Percentiles rank a stretch among this genome's conserved stretches.
Conservation (phyloP, 495 filamentous ascomycete genomes). For the Penicillium ucsense region DNA sequence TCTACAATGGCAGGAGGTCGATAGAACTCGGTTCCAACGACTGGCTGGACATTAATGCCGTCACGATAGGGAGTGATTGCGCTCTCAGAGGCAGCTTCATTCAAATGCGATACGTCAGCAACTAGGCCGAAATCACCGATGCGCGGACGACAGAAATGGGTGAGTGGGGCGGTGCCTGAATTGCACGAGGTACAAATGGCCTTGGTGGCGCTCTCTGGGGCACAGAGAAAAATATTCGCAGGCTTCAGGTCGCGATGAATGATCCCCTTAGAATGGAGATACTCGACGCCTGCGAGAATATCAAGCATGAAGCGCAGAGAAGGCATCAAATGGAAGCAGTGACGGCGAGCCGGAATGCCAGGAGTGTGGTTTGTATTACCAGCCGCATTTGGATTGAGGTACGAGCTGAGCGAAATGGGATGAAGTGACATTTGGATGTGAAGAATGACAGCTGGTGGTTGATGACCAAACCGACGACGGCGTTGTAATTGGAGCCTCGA, state of each 20-base stretch:
- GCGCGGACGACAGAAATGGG: conserved; percentile 37
- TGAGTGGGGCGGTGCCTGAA: conserved; percentile 7
- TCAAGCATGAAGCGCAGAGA: conserved; percentile 34
- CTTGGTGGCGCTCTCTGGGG: conserved; percentile 16
- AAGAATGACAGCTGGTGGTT: conserved; percentile 34
- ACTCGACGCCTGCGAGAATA: conserved; percentile 43
- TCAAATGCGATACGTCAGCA: conserved; percentile 40
- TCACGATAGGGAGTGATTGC: conserved; percentile 8
- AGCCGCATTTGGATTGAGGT: conserved; percentile 26
- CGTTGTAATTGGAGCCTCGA: conserved; percentile 28
- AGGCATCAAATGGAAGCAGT: conserved; percentile 41
- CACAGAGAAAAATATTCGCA: conserved; percentile 56
- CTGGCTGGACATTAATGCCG: conserved; percentile 19
- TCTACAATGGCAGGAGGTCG: conserved; percentile 22
- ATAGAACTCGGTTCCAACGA: conserved; percentile 42
- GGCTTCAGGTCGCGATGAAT: conserved; percentile 66
- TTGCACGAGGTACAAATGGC: conserved; percentile 25
- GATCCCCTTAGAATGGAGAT: conserved; percentile 51
- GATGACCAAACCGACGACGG: conserved; percentile 13
- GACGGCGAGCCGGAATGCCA: conserved; percentile 17
- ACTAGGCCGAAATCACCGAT: conserved; percentile 49
- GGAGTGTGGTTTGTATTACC: conserved; percentile 1
- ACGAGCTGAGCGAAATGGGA: conserved; percentile 38
- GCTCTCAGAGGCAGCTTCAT: conserved; percentile 12
- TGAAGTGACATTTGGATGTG: conserved; percentile 49